Evolutionary conservation across 1,284 basidiomycete species (phyloP), one percentile per base, ranked within the genome.

Genomic region (Sphaerobolus stellatus): DNA sequence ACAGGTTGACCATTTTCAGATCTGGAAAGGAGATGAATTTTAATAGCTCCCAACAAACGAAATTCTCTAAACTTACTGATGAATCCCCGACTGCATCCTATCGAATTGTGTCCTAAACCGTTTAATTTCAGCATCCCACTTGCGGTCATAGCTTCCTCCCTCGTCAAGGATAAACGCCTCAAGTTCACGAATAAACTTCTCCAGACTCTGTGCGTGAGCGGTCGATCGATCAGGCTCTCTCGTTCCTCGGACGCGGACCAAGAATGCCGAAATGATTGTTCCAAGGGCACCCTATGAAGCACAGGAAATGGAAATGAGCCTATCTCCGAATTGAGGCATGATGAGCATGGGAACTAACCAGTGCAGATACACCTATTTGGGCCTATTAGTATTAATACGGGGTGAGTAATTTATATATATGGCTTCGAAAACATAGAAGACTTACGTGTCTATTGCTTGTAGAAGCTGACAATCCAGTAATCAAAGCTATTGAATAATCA

Each of bases 1-100:
- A 52, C 25, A 29, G 51, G 51, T 4, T 52, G 51, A 2, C 51
- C 51, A 36, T 52, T 52, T 46, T 52, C 51, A n/a, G 51, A 44
- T 31, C 51, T 52, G 24, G 33, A 27, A 11, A n/a, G 22, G 27
- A 28, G 46, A 14, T 16, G 14, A 46, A 16, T 30, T n/a, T 16
- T 25, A 18, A 33, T 43, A 18, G 13, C 33, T 20, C 22, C 18
- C 20, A 36, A 27, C 8, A 24, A 7, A 40, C 34, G 25, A 33
- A 27, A 41, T 31, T 45, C 18, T 16, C 11, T 25, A n/a, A n/a
- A 52, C 51, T 33, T 36, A 52, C 51, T 52, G 51, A 30, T 52
- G 51, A 2, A 52, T 38, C 5, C 40, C 51, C 13, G 51, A 30
- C 30, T 52, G 51, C 28, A 52, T 7, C 24, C 36, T 30, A 22